Evolutionary conservation across 1,284 basidiomycete genomes (phyloP), one percentile per base, ranked within the genome.

Genomic region (Tilletia setariae): DNA sequence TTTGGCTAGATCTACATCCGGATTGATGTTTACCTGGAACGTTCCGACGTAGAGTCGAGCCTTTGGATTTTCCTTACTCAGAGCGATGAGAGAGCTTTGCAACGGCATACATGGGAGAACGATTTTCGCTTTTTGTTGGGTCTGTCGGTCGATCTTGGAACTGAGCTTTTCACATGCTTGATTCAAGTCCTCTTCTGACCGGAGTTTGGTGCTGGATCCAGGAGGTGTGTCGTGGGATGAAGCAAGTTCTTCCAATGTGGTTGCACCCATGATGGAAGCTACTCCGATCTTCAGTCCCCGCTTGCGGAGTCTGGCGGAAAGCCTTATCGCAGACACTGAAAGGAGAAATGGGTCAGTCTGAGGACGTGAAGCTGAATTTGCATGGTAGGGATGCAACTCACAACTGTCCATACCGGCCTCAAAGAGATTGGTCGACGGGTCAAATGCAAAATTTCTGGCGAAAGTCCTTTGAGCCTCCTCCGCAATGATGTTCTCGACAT

Each of bases 361-460:
- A 30, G n/a, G 8, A 35, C 15, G 2, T 19, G 32, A 61, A 11
- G 2, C 2, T 3, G 2, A 1, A 11, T 40, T 61, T 32, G 9
- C 15, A 30, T 2, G 7, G 32, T 30, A 6, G 4, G 35, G 6
- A 40, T 40, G 1, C 16, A 4, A 61, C 56, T 61, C 6, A 61
- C 56, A 68, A 49, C 78, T 79, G 66, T 81, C 79, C 47, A 81
- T 67, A 2, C 79, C 79, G 0, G 74, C 64, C 53, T 74, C 71
- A 70, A 79, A 76, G 28, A 81, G 72, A 64, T 75, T 72, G 21
- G 68, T 65, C 19, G 66, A 40, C 11, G 49, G 35, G 0, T 11
- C 47, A 21, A 56, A 35, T 6, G 42, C 32, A 35, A 65, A 44
- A 21, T 69, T 67, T 0, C 66, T 64, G 9, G 59, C 49, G 16